These are phyloP conservation scores for Somion occarium DNA, from an alignment of 1,284 basidiomycete species.

Conservation along the genomic window DNA sequence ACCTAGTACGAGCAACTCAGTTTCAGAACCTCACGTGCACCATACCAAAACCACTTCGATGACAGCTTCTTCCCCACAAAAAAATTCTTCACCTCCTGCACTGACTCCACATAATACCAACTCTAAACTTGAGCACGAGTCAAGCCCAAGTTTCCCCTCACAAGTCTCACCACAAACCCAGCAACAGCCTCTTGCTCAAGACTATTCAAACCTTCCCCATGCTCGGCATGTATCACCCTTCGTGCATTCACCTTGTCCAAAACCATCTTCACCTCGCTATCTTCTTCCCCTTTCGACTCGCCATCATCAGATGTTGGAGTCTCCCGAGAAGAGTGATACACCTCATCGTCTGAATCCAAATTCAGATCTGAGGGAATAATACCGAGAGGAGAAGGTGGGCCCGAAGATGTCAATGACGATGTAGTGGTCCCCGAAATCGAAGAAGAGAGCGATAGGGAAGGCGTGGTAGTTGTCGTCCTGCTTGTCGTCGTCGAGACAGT, in stretches of 20 bases:
- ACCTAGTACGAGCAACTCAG: too few species aligned
- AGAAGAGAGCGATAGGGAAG: neutral
- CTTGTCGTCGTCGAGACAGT: neutral
- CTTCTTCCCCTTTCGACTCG: conserved; percentile 11
- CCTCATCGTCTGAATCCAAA: neutral
- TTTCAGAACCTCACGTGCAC: too few species aligned
- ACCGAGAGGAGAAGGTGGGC: neutral
- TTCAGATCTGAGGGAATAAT: conserved; percentile 8
- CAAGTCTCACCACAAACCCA: conserved; percentile 28
- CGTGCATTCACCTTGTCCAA: conserved; percentile 36
- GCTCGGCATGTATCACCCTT: conserved; percentile 34
- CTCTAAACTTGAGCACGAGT: neutral
- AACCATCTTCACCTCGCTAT: conserved; percentile 30
- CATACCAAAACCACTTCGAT: too few species aligned
- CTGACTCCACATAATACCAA: neutral
- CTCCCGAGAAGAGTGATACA: neutral
- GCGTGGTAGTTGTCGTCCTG: neutral
- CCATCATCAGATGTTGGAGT: neutral
- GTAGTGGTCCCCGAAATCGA: conserved; percentile 2
- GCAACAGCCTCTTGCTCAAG: conserved; percentile 33
- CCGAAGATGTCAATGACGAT: neutral
- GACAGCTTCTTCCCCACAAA: too few species aligned
- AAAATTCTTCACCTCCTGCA: neutral
- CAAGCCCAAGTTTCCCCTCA: conserved; percentile 29
- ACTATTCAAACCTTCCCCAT: conserved; percentile 30